Base-by-base conservation (phyloP, 2,329 filamentous ascomycete species). In the Pseudofabraea citricarpa region DNA sequence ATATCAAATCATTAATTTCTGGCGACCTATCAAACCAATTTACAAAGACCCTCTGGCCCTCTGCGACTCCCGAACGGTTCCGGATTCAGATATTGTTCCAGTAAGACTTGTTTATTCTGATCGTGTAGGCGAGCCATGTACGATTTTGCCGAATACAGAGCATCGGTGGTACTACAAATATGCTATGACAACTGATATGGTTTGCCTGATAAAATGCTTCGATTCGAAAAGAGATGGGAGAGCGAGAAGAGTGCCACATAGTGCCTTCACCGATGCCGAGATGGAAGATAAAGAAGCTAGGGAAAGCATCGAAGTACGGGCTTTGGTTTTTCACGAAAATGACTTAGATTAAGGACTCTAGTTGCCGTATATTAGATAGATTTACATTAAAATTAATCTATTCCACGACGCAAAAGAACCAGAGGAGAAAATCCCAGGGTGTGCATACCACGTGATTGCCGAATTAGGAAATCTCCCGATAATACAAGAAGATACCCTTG, bases 1-100 rank as follows among this genome's bases (percentile, higher is more conserved):
- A 3, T 88, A 87, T 62, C 78, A 88, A 47, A 87, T 94, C 58
- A 77, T 95, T 61, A 95, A 94, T 53, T 83, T 94, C 38, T 95
- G 89, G 89, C 49, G 56, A 19, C 59, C 47, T 0, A 62, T 83
- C 15, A 81, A 78, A 37, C 71, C 74, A 2, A 74, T 82, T 0
- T 73, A 78, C 43, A 68, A 70, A 0, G 71, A 67, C 19, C 79
- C 81, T 2, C 66, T 83, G 2, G 77, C 72, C 1, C 73, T 80
- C 43, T 78, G 79, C 0, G 73, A 79, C 6, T 73, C 72, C 8
- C 62, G 67, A 2, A 73, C 71, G 0, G 75, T 82, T 2, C 59
- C 68, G 1, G 72, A 85, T 42, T 67, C 70, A 0, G 85, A 90
- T 52, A 68, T 93, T 5, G 72, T 90, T 0, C 72, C 78, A 7